Evolutionary conservation across 768 basidiomycete species (phyloP), one percentile per base, ranked within the genome.

Genomic region (Daedalea quercina): DNA sequence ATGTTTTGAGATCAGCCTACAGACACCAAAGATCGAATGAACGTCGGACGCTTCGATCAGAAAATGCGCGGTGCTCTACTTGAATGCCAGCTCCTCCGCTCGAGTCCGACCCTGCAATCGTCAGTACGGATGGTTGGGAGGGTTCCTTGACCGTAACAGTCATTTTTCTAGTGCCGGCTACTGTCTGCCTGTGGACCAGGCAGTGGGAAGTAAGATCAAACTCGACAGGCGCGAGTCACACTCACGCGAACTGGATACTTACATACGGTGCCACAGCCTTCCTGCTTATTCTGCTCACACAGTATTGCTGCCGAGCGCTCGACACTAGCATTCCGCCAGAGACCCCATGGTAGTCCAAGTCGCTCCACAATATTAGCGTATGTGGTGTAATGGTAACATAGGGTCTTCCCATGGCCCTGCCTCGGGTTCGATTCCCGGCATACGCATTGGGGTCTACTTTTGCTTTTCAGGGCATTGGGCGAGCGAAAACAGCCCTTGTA

Each of bases 61-160:
- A 41, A 33, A 41, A 22, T 35, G 48, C 23, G 20, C 4, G 34
- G 24, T 15, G 19, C 50, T 69, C 57, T 56, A 86, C 90, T 73
- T 94, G 93, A 23, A 96, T 91, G 0, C 93, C 94, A 26, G 93
- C 92, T 1, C 93, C 92, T 22, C 90, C 90, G 26, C 87, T 79
- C 1, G 84, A 80, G 61, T 94, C 93, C 13, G 88, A 82, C 8
- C 91, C 86, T 19, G 88, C 87, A 8, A 91, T 89, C 0, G 87
- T 86, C 51, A 91, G 63, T 1, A 87, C 71, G 1, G 75, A 65
- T 1, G 69, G 72, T 6, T 50, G 31, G 3, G 4, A 4, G 9
- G 8, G 22, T 4, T 22, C 24, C 23, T 11, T 22, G 23, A 9
- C 44, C 20, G 6, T 7, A 20, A 44, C 12, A 20, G 44, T 23